phyloP scores from a whole-genome alignment of 2,329 filamentous ascomycete species.

The Ophiostoma tasmaniense region DNA sequence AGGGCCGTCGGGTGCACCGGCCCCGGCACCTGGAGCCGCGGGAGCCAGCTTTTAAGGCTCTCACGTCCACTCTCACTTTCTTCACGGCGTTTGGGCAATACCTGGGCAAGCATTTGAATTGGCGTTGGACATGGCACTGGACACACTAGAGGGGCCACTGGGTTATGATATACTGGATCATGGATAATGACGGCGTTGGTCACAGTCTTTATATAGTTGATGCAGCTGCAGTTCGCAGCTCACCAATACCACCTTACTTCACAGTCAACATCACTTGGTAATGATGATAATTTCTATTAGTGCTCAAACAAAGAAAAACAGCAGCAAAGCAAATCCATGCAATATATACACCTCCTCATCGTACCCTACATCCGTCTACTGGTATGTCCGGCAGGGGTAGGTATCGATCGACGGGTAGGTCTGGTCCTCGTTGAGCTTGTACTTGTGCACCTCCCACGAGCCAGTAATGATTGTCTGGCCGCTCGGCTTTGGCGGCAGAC shows the following conservation, averaged over 20 bases:
- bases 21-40: background rate
- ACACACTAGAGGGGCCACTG: background rate
- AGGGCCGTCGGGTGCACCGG: background rate
- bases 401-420: conserved; percentile 51
- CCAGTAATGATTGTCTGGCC: conserved; percentile 50
- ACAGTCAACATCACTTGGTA: background rate
- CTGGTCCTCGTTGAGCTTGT: conserved; percentile 55
- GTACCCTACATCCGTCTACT: background rate
- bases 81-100: background rate
- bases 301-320: background rate
- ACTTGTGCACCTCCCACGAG: conserved; percentile 59
- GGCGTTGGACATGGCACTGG: background rate
- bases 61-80: background rate
- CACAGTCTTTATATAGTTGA: background rate
- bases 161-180: background rate
- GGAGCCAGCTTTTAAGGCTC: background rate
- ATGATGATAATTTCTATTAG: background rate
- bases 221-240: background rate
- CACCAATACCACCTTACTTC: background rate
- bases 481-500: conserved; percentile 78
- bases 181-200: background rate
- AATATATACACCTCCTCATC: conserved; percentile 13
- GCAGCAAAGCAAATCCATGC: conserved; percentile 8
- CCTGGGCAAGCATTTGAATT: background rate
- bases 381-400: conserved; percentile 57